Percentiles rank a stretch among this genome's conserved stretches.
phyloP scores from a whole-genome alignment of 495 filamentous ascomycete genomes.

The Barbatosphaeria neglecta region DNA sequence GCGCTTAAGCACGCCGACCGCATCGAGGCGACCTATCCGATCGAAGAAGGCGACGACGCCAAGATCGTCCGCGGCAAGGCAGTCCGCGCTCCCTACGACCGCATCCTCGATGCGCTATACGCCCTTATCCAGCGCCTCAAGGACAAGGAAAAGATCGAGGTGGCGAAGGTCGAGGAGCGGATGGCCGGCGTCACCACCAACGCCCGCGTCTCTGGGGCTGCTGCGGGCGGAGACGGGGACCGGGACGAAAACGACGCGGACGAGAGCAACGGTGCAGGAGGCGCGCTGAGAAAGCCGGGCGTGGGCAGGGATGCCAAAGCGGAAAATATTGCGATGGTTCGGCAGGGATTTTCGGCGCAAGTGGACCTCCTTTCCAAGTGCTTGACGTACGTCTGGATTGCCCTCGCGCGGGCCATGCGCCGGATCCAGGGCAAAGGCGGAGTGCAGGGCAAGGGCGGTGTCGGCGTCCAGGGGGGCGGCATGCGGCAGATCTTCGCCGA shows the following conservation, averaged over 20 bases:
- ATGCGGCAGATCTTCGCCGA: slow-evolving; percentile 78
- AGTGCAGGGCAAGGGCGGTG: slow-evolving; percentile 71
- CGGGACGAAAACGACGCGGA: slow-evolving; percentile 36
- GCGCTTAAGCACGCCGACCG: slow-evolving; percentile 82
- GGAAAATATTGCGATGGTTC: slow-evolving; percentile 57
- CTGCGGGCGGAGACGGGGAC: slow-evolving; percentile 11
- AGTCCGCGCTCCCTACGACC: slow-evolving; percentile 72
- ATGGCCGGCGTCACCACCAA: too few species aligned
- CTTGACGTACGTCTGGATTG: slow-evolving; percentile 87
- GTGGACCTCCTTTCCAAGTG: slow-evolving; percentile 61
- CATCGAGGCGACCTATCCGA: slow-evolving; percentile 58
- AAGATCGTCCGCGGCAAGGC: slow-evolving; percentile 57
- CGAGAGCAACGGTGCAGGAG: slow-evolving; percentile 55
- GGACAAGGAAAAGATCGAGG: slow-evolving; percentile 55
- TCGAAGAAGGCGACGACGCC: slow-evolving; percentile 60
- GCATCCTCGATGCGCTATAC: slow-evolving; percentile 74
- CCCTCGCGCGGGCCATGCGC: slow-evolving; percentile 83
- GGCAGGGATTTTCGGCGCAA: slow-evolving; percentile 58
- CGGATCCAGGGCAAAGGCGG: slow-evolving; percentile 83
- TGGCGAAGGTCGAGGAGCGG: slow-evolving; percentile 59
- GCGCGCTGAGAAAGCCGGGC: slow-evolving; percentile 42
- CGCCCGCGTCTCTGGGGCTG: too few species aligned
- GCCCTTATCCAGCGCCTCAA: slow-evolving; percentile 62
- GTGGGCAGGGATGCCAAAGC: slow-evolving; percentile 42
- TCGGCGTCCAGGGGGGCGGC: slow-evolving; percentile 55